These are phyloP conservation scores for Dendrobium huoshanense DNA, from an alignment of 106 monocot genomes.

Conservation along the genomic window DNA sequence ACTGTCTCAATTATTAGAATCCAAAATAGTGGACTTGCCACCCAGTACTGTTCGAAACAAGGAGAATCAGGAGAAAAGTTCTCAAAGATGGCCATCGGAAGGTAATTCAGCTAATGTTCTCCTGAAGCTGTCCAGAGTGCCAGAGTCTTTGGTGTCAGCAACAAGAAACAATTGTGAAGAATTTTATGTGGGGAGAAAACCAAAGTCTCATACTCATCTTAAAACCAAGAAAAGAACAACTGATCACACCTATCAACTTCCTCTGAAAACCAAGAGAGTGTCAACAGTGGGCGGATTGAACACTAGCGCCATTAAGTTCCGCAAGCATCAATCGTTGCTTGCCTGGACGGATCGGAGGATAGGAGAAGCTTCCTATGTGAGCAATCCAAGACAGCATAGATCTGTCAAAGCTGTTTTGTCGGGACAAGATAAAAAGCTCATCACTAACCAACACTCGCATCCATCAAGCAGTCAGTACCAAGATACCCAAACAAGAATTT, in stretches of 20 bases:
- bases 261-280: neutral
- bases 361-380: neutral
- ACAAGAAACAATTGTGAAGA: constrained; percentile 4
- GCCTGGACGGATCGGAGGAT: neutral
- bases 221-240: neutral
- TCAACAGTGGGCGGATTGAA: neutral
- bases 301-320: neutral
- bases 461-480: too few relatives aligned
- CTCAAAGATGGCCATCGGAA: neutral
- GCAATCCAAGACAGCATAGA: neutral
- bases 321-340: neutral
- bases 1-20: constrained; percentile 16
- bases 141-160: neutral
- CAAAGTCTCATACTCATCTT: neutral
- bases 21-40: constrained; percentile 13
- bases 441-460: neutral
- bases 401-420: neutral
- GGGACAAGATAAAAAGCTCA: neutral
- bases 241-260: neutral
- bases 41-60: neutral
- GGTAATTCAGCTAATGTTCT: neutral
- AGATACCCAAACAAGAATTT: neutral
- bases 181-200: neutral
- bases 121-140: neutral
- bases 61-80: constrained; percentile 9